A percentile compares a stretch with the other conserved stretches of the same genome.
phyloP scores from a whole-genome alignment of 768 basidiomycete species.

The Lactifluus rugatus region DNA sequence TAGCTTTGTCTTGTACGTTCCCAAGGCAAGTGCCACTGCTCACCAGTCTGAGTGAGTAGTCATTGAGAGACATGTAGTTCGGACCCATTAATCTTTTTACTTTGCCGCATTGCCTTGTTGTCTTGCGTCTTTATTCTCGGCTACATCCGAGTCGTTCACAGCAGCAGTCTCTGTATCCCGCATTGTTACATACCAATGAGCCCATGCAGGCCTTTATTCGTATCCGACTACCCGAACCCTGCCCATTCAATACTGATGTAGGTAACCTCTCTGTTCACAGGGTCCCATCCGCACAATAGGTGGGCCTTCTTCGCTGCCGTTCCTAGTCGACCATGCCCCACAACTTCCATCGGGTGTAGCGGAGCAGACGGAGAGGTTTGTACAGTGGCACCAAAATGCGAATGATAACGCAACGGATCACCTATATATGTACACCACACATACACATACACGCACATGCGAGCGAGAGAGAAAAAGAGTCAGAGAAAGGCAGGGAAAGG shows the following conservation, averaged over 20 bases:
- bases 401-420: constrained; percentile 92
- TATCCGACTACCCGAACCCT: constrained; percentile 55
- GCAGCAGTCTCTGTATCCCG: too few relatives aligned
- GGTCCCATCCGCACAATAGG: constrained; percentile 82
- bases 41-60: too few relatives aligned
- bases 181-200: background rate
- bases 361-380: constrained; percentile 48
- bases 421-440: constrained; percentile 34
- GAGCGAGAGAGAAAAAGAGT: background rate
- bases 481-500: background rate
- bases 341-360: constrained; percentile 84
- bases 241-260: constrained; percentile 88
- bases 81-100: too few relatives aligned
- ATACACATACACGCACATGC: too few relatives aligned
- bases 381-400: constrained; percentile 87
- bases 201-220: too few relatives aligned
- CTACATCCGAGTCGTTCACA: too few relatives aligned
- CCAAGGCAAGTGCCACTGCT: too few relatives aligned
- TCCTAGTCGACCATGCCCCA: constrained; percentile 90
- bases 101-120: too few relatives aligned
- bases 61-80: too few relatives aligned
- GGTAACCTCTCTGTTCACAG: constrained; percentile 50
- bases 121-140: too few relatives aligned
- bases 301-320: constrained; percentile 98
- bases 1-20: too few relatives aligned